Conservation (phyloP, 495 filamentous ascomycete genomes). For the Aspergillus kassunensis region DNA sequence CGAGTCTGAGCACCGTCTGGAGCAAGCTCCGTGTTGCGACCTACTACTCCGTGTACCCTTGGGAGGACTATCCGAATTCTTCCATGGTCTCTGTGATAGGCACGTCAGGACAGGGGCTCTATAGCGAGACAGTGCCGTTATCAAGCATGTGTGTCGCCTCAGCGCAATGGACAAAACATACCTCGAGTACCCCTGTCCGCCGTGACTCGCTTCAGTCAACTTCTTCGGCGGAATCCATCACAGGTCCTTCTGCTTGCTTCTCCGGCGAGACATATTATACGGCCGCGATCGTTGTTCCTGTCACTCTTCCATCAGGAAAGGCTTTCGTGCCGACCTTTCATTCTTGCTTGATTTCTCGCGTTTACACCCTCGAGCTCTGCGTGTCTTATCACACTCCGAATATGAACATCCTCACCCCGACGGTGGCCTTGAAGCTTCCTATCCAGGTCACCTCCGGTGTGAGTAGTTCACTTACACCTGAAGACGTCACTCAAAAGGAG, state of each 20-base stretch:
- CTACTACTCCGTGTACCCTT: slow-evolving; percentile 65
- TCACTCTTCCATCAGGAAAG: slow-evolving; percentile 67
- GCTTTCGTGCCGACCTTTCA: slow-evolving; percentile 85
- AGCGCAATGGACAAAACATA: slow-evolving; percentile 62
- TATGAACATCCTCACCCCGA: slow-evolving; percentile 50
- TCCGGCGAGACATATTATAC: slow-evolving; percentile 55
- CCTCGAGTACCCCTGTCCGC: slow-evolving; percentile 31
- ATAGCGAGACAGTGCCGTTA: slow-evolving; percentile 58
- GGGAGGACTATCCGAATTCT: slow-evolving; percentile 41
- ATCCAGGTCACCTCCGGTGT: slow-evolving; percentile 64
- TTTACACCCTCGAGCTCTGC: slow-evolving; percentile 70
- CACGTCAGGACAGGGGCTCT: slow-evolving; percentile 59
- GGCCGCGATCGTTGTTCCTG: slow-evolving; percentile 64
- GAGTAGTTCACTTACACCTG: too few species aligned
- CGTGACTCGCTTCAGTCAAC: slow-evolving; percentile 57
- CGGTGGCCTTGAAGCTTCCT: slow-evolving; percentile 64
- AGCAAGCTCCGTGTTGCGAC: slow-evolving; percentile 73
- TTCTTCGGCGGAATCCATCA: slow-evolving; percentile 29
- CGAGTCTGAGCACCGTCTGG: slow-evolving; percentile 59
- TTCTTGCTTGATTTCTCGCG: slow-evolving; percentile 74
- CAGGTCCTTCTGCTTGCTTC: slow-evolving; percentile 39
- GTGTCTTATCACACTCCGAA: slow-evolving; percentile 57
- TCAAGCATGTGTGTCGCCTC: slow-evolving; percentile 61
- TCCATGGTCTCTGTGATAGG: slow-evolving; percentile 20
- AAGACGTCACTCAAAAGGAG: slow-evolving; percentile 33